These are phyloP conservation scores for Alternaria dauci DNA, from an alignment of 2,329 filamentous ascomycete genomes.

Conservation along the genomic window DNA sequence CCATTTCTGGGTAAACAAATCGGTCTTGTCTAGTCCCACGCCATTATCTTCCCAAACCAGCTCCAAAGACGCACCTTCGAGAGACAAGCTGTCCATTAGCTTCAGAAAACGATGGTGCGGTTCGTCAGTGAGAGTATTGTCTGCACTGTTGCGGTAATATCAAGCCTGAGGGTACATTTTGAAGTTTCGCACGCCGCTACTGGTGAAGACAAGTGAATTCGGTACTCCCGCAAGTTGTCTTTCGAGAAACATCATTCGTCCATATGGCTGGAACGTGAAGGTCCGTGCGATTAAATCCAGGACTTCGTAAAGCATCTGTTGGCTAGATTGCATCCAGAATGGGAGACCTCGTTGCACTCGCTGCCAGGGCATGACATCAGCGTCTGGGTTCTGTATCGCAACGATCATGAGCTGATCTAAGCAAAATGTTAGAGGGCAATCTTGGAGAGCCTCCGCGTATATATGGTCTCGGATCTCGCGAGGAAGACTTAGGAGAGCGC, in stretches of 20 bases:
- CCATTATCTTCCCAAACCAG: not conserved
- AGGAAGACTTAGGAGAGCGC: not conserved
- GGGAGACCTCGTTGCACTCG: not conserved
- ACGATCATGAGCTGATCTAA: not conserved
- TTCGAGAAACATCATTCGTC: not conserved
- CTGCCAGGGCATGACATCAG: not conserved
- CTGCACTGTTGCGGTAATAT: too few species aligned
- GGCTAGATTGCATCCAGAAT: not conserved
- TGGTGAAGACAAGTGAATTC: not conserved
- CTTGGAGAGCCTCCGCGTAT: not conserved
- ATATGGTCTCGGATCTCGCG: not conserved
- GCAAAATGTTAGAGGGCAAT: not conserved
- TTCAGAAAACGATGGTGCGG: not conserved
- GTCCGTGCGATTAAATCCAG: not conserved
- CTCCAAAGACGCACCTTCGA: not conserved
- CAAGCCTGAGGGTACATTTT: not conserved
- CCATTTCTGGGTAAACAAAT: not conserved
- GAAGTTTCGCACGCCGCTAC: not conserved
- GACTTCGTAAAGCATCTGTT: not conserved
- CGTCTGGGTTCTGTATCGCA: not conserved
- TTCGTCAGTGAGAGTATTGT: too few species aligned
- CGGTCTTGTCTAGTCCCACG: not conserved
- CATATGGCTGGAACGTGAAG: not conserved
- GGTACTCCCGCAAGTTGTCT: not conserved
- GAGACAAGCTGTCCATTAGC: not conserved